Evolutionary conservation across 768 basidiomycete species (phyloP), one percentile per base, ranked within the genome.

Genomic region (Tulasnella sp.): DNA sequence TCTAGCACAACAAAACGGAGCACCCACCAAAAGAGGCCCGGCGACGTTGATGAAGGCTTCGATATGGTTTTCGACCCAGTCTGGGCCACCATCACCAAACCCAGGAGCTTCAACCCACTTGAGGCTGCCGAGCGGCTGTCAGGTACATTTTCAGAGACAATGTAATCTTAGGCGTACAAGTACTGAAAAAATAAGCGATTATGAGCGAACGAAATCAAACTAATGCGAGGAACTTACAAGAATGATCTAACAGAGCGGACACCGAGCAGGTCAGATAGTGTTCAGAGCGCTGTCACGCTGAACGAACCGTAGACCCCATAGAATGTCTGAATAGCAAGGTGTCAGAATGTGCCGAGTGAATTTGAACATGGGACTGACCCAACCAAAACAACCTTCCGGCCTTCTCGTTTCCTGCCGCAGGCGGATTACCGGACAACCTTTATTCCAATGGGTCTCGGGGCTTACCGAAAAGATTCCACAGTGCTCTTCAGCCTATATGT

Each of bases 91-190:
- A 2, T 76, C 75, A 6, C 91, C 92, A 61, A 84, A 81, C 40
- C 75, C 71, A 7, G 83, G 82, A 0, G 89, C 86, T 70, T 98
- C 94, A 0, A 94, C 93, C 94, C 94, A 99, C 72, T 96, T 94
- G 65, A 93, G 77, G 67, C 91, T 93, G 58, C 1, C 15, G 1
- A 11, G 17, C 39, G 12, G 27, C 14, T 31, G 11, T 31, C 15
- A 25, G 29, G 36, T 12, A 9, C 21, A 36, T 12, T 9, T 17
- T 5, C 17, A 11, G 42, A 11, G 12, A 40, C 3, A 29, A 36
- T 48, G 25, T 27, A 21, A 21, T 19, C 41, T 23, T 37, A 61
- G 25, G 56, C 89, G 70, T 67, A 93, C 91, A 93, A 93, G 66
- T 92, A 93, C 90, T 92, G 65, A 11, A 39, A 37, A 49, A 35